phyloP scores from a whole-genome alignment of 257 asterid genomes.

The Solanum rostratum region DNA sequence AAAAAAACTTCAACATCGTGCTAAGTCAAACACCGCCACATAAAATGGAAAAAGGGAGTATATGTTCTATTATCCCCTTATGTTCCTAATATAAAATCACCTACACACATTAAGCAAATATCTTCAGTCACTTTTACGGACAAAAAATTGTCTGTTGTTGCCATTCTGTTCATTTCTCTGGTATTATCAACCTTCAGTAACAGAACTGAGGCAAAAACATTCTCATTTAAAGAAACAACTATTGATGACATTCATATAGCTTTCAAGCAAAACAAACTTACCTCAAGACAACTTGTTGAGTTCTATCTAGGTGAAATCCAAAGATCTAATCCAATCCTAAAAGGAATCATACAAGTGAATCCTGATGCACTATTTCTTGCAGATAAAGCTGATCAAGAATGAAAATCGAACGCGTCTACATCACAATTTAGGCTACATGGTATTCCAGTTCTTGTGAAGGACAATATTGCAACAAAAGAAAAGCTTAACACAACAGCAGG shows the following conservation, averaged over 20 bases:
- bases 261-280: constrained; percentile 18
- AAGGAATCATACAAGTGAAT: constrained; percentile 39
- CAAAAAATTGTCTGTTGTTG: not conserved
- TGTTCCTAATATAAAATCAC: not conserved
- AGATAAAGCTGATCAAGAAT: constrained; percentile 29
- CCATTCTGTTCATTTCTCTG: not conserved
- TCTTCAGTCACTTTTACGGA: not conserved
- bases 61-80: too few relatives aligned
- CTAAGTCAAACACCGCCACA: too few relatives aligned
- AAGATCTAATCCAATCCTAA: constrained; percentile 27
- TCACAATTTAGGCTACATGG: constrained; percentile 21
- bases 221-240: constrained; percentile 41
- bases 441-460: constrained; percentile 34
- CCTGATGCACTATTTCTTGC: constrained; percentile 38
- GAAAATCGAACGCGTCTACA: not conserved
- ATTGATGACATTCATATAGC: constrained; percentile 22
- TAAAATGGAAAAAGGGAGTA: too few relatives aligned
- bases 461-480: constrained; percentile 38
- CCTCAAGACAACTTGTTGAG: constrained; percentile 29
- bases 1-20: too few relatives aligned
- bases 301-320: constrained; percentile 26
- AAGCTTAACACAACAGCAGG: constrained; percentile 48
- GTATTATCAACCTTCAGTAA: not conserved
- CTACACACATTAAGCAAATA: not conserved
- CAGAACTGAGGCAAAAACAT: constrained; percentile 1